Percentiles rank a stretch among this genome's conserved stretches.
phyloP scores from a whole-genome alignment of 257 asterid species.

The Solanum pinnatisectum region DNA sequence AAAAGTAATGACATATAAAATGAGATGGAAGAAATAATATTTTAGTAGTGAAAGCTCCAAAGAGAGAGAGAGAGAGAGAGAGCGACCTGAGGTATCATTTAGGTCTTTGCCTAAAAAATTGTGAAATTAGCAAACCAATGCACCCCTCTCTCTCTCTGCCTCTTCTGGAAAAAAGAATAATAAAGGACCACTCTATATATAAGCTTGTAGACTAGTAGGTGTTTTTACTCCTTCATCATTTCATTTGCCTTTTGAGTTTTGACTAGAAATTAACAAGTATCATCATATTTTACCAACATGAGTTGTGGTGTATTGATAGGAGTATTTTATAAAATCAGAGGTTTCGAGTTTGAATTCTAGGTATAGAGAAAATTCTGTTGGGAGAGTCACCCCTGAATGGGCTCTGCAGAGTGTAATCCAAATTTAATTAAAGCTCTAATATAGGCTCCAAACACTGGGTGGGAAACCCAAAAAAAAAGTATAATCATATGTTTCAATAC shows the following conservation, averaged over 20 bases:
- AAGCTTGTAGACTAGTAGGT: neutral
- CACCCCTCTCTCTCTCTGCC: neutral
- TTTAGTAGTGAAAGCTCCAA: neutral
- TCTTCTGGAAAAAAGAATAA: neutral
- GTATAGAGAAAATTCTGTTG: too few relatives aligned
- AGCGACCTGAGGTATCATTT: neutral
- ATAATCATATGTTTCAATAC: neutral
- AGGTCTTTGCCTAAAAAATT: neutral
- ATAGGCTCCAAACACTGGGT: accelerated
- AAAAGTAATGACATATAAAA: too few relatives aligned
- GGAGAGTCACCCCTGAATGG: too few relatives aligned
- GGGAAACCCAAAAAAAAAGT: too few relatives aligned
- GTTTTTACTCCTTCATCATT: neutral
- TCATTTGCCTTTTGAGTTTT: neutral
- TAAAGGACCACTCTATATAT: neutral
- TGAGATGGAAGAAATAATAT: too few relatives aligned
- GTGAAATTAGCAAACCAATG: neutral
- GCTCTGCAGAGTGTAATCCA: accelerated
- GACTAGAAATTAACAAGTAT: neutral
- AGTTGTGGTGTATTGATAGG: too few relatives aligned
- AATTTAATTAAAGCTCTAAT: too few relatives aligned
- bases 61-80: neutral
- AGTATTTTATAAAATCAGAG: too few relatives aligned
- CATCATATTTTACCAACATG: neutral
- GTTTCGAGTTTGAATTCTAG: accelerated